Evolutionary conservation across 352 stramenopile genomes (phyloP).

Genomic region (Phytophthora citricola): DNA sequence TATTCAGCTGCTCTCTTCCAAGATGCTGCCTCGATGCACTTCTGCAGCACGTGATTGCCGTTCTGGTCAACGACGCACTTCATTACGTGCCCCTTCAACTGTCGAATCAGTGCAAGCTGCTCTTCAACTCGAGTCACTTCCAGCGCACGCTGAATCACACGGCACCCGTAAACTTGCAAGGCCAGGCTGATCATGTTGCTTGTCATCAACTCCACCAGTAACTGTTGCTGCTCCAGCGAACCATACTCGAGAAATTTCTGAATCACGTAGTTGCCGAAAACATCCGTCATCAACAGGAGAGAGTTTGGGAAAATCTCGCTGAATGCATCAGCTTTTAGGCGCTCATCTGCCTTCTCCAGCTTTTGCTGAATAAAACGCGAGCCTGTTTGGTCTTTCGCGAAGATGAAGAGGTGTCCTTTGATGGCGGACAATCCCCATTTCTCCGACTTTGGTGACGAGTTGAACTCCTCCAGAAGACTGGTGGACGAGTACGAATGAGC

Average conservation of each 20-base stretch:
- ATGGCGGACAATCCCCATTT: conserved; percentile 86
- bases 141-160: conserved; percentile 96
- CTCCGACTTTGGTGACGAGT: conserved; percentile 65
- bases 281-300: conserved; percentile 89
- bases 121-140: conserved; percentile 78
- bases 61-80: conserved; percentile 98
- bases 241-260: conserved; percentile 98
- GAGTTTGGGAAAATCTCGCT: conserved; percentile 85
- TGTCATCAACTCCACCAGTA: conserved; percentile 88
- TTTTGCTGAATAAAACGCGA: conserved; percentile 91
- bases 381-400: conserved; percentile 87
- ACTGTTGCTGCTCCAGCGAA: conserved; percentile 84
- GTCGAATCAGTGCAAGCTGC: conserved; percentile 77
- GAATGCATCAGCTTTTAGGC: conserved; percentile 76
- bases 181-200: conserved; percentile 95
- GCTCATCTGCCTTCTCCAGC: conserved; percentile 84
- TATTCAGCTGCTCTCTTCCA: conserved; percentile 45
- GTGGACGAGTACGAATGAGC: conserved; percentile 75
- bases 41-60: conserved; percentile 99
- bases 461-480: conserved; percentile 87
- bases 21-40: conserved; percentile 95
- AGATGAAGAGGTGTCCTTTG: conserved; percentile 85
- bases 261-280: conserved; percentile 99
- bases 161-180: conserved; percentile 96
- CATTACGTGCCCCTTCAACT: conserved; percentile 84